Conservation (phyloP, 2,329 filamentous ascomycete genomes). For the Talaromyces verruculosus region DNA sequence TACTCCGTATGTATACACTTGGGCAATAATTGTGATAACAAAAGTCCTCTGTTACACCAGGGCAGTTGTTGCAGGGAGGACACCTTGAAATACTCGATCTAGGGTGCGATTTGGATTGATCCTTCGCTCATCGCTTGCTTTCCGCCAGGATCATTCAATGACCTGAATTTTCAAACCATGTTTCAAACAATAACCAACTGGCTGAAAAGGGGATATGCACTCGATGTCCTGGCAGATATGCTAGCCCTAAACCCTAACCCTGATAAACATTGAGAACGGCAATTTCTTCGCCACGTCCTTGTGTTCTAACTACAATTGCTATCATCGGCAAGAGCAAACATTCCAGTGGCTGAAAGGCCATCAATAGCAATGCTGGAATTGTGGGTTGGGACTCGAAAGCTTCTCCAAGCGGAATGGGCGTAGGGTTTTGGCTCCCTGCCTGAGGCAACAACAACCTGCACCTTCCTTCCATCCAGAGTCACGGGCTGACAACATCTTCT, state of each 20-base stretch:
- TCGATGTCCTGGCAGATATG: not conserved
- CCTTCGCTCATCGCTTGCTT: not conserved
- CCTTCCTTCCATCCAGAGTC: not conserved
- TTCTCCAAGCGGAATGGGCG: not conserved
- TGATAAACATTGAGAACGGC: not conserved
- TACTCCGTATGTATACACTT: not conserved
- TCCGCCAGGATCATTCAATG: not conserved
- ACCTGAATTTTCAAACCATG: not conserved
- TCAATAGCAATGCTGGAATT: not conserved
- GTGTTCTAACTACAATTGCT: not conserved
- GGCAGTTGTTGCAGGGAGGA: not conserved
- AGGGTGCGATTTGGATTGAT: not conserved
- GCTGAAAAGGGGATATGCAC: too few relatives aligned
- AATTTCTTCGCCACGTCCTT: not conserved
- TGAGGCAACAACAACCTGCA: not conserved
- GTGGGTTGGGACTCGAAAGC: not conserved
- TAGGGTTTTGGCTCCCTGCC: not conserved
- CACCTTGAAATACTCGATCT: not conserved
- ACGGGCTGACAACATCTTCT: not conserved
- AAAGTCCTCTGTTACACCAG: not conserved
- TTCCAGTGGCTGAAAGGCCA: not conserved
- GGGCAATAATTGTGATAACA: not conserved
- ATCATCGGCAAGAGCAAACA: not conserved
- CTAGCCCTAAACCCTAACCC: constrained; percentile 3
- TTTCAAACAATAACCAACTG: not conserved